A percentile compares a stretch with the other conserved stretches of the same genome.
phyloP scores from a whole-genome alignment of 1,284 basidiomycete species.

The Cutaneotrichosporon mucoides region DNA sequence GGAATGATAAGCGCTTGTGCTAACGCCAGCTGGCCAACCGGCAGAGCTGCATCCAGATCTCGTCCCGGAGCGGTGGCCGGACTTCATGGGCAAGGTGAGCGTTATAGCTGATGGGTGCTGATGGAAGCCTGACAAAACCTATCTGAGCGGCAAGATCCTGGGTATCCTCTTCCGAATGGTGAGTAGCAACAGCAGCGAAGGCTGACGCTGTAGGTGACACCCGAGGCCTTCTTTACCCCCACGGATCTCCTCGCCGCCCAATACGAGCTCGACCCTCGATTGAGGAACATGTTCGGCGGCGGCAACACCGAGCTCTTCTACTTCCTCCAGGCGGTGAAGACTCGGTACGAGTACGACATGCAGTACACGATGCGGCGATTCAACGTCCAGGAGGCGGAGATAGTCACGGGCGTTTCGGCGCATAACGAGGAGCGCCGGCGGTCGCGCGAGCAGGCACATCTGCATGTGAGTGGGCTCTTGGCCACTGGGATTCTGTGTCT shows the following conservation, averaged over 20 bases:
- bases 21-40: constrained; percentile 37
- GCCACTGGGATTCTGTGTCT: not conserved
- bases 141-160: constrained; percentile 36
- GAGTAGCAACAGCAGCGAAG: not conserved
- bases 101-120: too few species aligned
- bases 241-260: constrained; percentile 19
- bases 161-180: constrained; percentile 44
- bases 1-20: not conserved
- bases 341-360: constrained; percentile 32
- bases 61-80: constrained; percentile 40
- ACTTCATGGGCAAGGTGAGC: constrained; percentile 48
- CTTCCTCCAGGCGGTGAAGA: constrained; percentile 30
- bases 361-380: constrained; percentile 40
- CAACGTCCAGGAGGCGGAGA: constrained; percentile 36
- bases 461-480: constrained; percentile 9
- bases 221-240: constrained; percentile 32
- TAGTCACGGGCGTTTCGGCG: constrained; percentile 36
- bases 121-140: constrained; percentile 12
- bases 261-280: constrained; percentile 14
- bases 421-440: constrained; percentile 36
- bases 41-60: constrained; percentile 30
- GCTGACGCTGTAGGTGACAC: constrained; percentile 27
- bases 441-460: constrained; percentile 24
- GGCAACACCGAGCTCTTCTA: constrained; percentile 14
- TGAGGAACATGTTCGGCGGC: constrained; percentile 8